Base-by-base conservation (phyloP, 2,329 filamentous ascomycete genomes). In the Ascochyta koolunga region DNA sequence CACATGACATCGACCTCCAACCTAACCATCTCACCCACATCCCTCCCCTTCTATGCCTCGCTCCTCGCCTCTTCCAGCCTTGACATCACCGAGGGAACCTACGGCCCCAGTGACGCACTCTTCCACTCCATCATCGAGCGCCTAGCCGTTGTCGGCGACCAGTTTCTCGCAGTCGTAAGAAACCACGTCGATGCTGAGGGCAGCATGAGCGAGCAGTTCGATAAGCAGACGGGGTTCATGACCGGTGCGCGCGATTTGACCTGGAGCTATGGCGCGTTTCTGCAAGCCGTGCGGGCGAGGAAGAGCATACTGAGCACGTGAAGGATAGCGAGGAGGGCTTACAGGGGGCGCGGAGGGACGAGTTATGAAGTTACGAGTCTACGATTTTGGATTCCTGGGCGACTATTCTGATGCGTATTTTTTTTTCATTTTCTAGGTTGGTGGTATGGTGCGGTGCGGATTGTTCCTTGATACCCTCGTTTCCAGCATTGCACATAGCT, bases 261-360 rank as follows among this genome's bases (percentile, higher is more conserved):
- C 4, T 79, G 77, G 77, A 78, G 75, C 54, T 79, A 79, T 60
- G 76, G 76, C 5, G 74, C 75, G 1, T 77, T 79, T 54, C 52
- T 79, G 56, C 61, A 70, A 53, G 77, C 77, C 5, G 68, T 69
- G 31, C 64, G 74, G 53, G 76, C 72, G 22, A 68, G 76, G 50
- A 69, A 61, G 51, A 3, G 9, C 10, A 38, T 36, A 35, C 31
- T 6, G 22, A n/a, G 45, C 2, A 4, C 21, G 9, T 54, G 51
- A 48, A n/a, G 0, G 21, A 11, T 18, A 32, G 16, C 25, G 31
- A 38, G 19, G 11, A 13, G 4, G 19, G 5, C n/a, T n/a, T n/a
- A 7, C 13, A 15, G n/a, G 4, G 19, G 9, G 2, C 8, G n/a
- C 8, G 4, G 35, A 44, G 22, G 24, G 33, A 40, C 29, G 44